phyloP scores from a whole-genome alignment of 2,329 filamentous ascomycete species.

The Aspergillus versicolor region DNA sequence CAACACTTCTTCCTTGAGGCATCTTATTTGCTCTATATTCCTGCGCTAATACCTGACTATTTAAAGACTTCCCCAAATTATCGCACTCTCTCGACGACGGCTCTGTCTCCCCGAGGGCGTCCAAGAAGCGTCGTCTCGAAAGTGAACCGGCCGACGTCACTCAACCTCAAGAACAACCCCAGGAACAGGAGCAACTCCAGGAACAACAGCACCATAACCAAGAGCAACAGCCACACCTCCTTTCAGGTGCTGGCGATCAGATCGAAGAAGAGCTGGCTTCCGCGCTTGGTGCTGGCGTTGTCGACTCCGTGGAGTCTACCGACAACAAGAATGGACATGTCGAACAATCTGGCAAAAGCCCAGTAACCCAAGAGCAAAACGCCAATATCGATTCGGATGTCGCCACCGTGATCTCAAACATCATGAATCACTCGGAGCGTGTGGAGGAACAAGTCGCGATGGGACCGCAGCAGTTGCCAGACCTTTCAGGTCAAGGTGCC shows the following conservation, averaged over 20 bases:
- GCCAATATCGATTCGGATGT: slow-evolving; percentile 35
- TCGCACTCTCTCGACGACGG: slow-evolving; percentile 36
- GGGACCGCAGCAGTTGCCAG: slow-evolving; percentile 34
- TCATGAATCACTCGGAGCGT: slow-evolving; percentile 45
- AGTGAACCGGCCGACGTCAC: slow-evolving; percentile 23
- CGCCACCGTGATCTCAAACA: slow-evolving; percentile 41
- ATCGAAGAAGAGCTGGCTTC: slow-evolving; percentile 39
- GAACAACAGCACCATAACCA: slow-evolving; percentile 7
- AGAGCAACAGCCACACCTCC: slow-evolving; percentile 12
- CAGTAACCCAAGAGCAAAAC: slow-evolving; percentile 21
- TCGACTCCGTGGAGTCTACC: slow-evolving; percentile 26
- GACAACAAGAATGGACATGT: slow-evolving; percentile 23
- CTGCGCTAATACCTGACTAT: slow-evolving; percentile 6
- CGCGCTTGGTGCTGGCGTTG: slow-evolving; percentile 31
- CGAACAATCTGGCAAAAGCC: slow-evolving; percentile 18
- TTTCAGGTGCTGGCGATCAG: slow-evolving; percentile 28
- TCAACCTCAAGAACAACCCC: neutral
- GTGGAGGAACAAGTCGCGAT: slow-evolving; percentile 41
- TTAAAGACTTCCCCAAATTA: slow-evolving; percentile 28
- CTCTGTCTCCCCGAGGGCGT: slow-evolving; percentile 31
- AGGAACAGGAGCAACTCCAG: slow-evolving; percentile 16
- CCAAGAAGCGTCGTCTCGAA: slow-evolving; percentile 43
- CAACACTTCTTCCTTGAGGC: neutral
- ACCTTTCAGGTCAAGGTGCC: slow-evolving; percentile 26
- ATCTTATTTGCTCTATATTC: neutral